Conservation (phyloP, 495 filamentous ascomycete species). For the Darksidea phi region DNA sequence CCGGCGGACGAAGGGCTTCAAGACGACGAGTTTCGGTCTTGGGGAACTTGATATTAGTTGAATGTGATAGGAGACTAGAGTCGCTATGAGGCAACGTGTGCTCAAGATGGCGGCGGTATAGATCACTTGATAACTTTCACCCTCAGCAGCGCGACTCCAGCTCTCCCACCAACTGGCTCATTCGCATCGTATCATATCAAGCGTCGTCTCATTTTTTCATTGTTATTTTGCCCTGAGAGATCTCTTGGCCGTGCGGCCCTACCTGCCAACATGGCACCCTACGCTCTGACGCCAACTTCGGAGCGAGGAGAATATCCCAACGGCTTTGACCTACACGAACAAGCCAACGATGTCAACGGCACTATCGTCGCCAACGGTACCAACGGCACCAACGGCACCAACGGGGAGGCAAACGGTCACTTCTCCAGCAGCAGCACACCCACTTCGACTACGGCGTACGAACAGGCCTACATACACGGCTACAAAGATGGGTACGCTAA, state of each 20-base stretch:
- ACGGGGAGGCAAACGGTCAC: conserved; percentile 16
- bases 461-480: conserved; percentile 41
- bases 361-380: background rate
- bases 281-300: conserved; percentile 7
- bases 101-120: too few species aligned
- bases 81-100: too few species aligned
- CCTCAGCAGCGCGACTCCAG: too few species aligned
- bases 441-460: conserved; percentile 23
- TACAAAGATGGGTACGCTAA: conserved; percentile 46
- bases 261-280: conserved; percentile 1
- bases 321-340: conserved; percentile 45
- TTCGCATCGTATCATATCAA: background rate
- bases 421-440: too few species aligned
- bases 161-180: too few species aligned
- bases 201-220: background rate
- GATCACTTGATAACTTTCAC: too few species aligned
- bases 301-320: conserved; percentile 41
- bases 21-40: too few species aligned
- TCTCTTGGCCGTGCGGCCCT: too few species aligned
- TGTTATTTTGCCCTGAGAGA: too few species aligned
- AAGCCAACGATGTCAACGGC: conserved; percentile 6
- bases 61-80: too few species aligned
- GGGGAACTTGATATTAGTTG: too few species aligned
- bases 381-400: background rate
- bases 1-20: too few species aligned